phyloP scores from a whole-genome alignment of 768 basidiomycete genomes.

The Auricularia sp. region DNA sequence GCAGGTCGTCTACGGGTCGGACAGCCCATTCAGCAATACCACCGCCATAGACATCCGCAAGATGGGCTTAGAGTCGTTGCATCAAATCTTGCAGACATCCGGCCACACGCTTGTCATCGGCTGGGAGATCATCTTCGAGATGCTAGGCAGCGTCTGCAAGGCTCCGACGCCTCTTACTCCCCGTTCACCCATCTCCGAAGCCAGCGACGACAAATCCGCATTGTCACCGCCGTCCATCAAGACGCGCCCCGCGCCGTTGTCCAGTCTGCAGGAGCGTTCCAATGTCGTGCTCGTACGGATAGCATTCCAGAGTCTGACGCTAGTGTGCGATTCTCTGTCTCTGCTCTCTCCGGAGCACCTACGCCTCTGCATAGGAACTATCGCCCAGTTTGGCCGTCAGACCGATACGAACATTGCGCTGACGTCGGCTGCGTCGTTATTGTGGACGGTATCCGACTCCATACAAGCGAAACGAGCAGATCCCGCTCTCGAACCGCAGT shows the following conservation, averaged over 20 bases:
- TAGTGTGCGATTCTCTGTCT: constrained; percentile 89
- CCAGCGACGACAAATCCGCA: constrained; percentile 5
- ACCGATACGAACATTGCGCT: constrained; percentile 92
- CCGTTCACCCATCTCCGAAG: constrained; percentile 30
- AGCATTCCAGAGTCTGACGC: constrained; percentile 85
- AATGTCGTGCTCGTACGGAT: constrained; percentile 76
- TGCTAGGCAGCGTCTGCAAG: constrained; percentile 81
- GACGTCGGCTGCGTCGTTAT: constrained; percentile 82
- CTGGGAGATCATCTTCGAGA: constrained; percentile 89
- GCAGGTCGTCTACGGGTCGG: constrained; percentile 48
- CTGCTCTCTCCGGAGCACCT: constrained; percentile 72
- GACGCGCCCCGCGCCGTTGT: constrained; percentile 31
- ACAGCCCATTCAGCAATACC: constrained; percentile 30
- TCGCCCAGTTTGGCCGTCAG: constrained; percentile 87
- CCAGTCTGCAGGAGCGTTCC: constrained; percentile 54
- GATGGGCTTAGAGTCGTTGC: constrained; percentile 83
- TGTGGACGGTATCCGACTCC: constrained; percentile 95
- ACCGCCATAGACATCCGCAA: constrained; percentile 66
- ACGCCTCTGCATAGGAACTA: constrained; percentile 77
- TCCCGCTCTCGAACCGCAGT: constrained; percentile 51
- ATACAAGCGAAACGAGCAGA: constrained; percentile 77
- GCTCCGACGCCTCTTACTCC: constrained; percentile 30
- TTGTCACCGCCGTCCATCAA: not conserved
- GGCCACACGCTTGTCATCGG: constrained; percentile 88
- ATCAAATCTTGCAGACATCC: constrained; percentile 81